A percentile compares a stretch with the other conserved stretches of the same genome.
Evolutionary conservation across 495 filamentous ascomycete species (phyloP).

Genomic region (Copromyces sp.): DNA sequence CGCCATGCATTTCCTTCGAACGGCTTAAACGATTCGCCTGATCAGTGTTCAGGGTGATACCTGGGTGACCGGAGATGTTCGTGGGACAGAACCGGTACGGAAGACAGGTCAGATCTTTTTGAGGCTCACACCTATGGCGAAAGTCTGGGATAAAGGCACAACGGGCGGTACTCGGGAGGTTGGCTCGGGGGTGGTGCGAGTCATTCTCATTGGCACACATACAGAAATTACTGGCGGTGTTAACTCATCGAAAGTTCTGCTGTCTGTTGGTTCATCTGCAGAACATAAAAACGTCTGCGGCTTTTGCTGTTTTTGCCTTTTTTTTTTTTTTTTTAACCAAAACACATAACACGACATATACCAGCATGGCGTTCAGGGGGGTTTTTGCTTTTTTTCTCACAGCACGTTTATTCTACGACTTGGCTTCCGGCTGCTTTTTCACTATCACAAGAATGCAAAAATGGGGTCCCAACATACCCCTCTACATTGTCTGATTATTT

Average conservation of each 20-base stretch:
- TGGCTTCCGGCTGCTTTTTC: background rate
- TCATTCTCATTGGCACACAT: background rate
- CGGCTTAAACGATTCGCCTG: constrained; percentile 7
- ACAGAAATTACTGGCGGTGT: background rate
- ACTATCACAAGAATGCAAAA: background rate
- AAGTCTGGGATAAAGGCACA: background rate
- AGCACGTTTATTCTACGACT: background rate
- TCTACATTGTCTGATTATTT: background rate
- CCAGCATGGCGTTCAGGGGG: background rate
- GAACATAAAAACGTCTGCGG: background rate
- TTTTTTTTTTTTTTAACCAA: background rate
- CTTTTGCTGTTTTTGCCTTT: background rate
- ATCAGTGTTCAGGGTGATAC: constrained; percentile 30
- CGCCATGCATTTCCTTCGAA: background rate
- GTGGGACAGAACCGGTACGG: background rate
- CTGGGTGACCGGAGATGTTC: constrained; percentile 12
- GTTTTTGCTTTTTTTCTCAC: background rate
- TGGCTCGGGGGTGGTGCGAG: background rate
- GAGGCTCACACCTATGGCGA: background rate
- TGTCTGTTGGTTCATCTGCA: background rate
- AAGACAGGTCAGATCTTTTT: constrained; percentile 10
- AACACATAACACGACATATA: background rate
- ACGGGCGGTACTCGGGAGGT: background rate
- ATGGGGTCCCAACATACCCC: background rate
- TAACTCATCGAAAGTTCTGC: background rate